A percentile compares a stretch with the other conserved stretches of the same genome.
phyloP scores from a whole-genome alignment of 2,329 filamentous ascomycete genomes.

The Diplodia seriata region DNA sequence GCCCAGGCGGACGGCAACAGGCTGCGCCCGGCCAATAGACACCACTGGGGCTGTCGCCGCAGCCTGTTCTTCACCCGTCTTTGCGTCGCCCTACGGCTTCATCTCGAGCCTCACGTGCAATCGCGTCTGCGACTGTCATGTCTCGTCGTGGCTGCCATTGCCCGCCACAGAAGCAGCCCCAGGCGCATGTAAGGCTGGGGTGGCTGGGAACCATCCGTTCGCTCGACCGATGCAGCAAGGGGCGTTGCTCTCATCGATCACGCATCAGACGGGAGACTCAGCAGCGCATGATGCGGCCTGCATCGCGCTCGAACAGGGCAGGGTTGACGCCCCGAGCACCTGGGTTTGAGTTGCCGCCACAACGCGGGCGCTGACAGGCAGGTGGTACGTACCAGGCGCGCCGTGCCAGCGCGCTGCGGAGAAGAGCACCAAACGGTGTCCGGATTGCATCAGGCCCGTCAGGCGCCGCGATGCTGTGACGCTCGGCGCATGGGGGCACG shows the following conservation, averaged over 20 bases:
- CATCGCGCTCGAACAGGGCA: slow-evolving; percentile 10
- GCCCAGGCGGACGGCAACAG: not conserved
- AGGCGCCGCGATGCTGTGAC: slow-evolving; percentile 3
- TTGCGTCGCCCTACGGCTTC: not conserved
- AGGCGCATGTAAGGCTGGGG: too few species aligned
- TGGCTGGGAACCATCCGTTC: not conserved
- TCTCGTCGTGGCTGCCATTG: not conserved
- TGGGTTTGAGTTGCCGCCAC: slow-evolving; percentile 16
- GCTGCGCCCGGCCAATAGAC: not conserved
- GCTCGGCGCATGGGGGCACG: slow-evolving; percentile 2
- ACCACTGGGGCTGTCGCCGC: not conserved
- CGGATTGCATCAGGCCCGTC: not conserved
- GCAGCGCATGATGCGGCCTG: slow-evolving; percentile 13
- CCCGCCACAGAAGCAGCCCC: too few species aligned
- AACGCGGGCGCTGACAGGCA: not conserved
- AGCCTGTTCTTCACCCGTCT: slow-evolving; percentile 17
- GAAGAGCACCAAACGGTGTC: slow-evolving; percentile 16
- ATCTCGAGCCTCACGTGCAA: not conserved
- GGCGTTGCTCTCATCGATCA: slow-evolving; percentile 5
- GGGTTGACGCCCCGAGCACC: slow-evolving; percentile 14
- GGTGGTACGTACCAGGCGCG: too few species aligned
- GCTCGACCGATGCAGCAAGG: slow-evolving; percentile 9
- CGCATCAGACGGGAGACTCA: not conserved
- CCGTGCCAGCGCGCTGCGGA: not conserved
- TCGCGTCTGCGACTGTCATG: too few species aligned